Percentiles rank a stretch among this genome's conserved stretches.
These are phyloP conservation scores for Zychaea mexicana DNA, from an alignment of 371 early-diverging fungal species.

Conservation along the genomic window DNA sequence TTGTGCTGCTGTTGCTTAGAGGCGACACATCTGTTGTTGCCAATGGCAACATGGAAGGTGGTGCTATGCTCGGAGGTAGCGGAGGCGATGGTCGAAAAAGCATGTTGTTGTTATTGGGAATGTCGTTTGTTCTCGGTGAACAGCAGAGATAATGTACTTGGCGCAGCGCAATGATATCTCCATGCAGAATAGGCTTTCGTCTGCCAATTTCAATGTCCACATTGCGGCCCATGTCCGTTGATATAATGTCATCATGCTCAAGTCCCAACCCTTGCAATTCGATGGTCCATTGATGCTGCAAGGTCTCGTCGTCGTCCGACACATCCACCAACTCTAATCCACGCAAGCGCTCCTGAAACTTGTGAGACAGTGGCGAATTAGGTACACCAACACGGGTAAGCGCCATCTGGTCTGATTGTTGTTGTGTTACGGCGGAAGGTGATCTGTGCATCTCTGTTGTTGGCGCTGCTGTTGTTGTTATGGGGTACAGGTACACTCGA, in stretches of 20 bases:
- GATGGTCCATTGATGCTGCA: slow-evolving; percentile 19
- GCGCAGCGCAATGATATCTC: slow-evolving; percentile 36
- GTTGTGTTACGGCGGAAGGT: slow-evolving; percentile 1
- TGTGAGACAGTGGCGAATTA: slow-evolving; percentile 15
- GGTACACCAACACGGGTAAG: background rate
- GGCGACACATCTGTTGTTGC: background rate
- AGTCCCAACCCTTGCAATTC: slow-evolving; percentile 29
- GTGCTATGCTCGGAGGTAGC: background rate
- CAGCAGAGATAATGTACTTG: slow-evolving; percentile 32
- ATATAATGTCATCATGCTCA: slow-evolving; percentile 17
- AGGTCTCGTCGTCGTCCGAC: background rate
- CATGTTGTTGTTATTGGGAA: background rate
- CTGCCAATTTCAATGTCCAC: slow-evolving; percentile 37
- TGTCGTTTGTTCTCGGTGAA: background rate
- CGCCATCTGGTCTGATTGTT: background rate
- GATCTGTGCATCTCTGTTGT: background rate
- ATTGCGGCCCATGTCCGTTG: slow-evolving; percentile 29
- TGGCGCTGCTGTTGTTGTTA: slow-evolving; percentile 12
- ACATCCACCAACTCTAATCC: slow-evolving; percentile 13
- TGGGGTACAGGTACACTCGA: slow-evolving; percentile 36
- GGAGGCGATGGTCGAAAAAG: background rate
- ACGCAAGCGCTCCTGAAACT: slow-evolving; percentile 11
- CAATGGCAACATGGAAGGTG: background rate
- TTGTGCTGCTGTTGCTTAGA: background rate
- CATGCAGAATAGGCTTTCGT: slow-evolving; percentile 29